Evolutionary conservation across 495 filamentous ascomycete species (phyloP).

Genomic region (Rhypophila decipiens): DNA sequence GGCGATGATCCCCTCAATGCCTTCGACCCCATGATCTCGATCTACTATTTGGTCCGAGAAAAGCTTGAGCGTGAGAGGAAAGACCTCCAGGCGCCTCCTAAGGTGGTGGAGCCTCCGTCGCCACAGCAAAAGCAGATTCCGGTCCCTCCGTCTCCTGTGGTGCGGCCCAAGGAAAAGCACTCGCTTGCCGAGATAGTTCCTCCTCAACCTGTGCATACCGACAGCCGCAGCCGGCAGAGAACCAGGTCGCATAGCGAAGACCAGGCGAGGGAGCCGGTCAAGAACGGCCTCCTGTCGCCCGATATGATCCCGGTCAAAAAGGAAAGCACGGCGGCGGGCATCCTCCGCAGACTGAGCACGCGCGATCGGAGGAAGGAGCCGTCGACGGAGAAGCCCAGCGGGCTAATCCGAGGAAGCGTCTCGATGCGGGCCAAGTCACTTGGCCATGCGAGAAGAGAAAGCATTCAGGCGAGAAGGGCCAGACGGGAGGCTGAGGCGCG

Average conservation of each 20-base stretch:
- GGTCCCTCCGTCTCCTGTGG: slow-evolving; percentile 36
- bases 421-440: slow-evolving; percentile 80
- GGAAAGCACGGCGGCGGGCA: slow-evolving; percentile 78
- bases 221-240: slow-evolving; percentile 73
- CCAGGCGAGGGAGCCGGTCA: slow-evolving; percentile 70
- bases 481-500: slow-evolving; percentile 47
- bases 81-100: slow-evolving; percentile 21
- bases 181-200: slow-evolving; percentile 62
- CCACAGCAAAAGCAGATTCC: slow-evolving; percentile 19
- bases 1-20: slow-evolving; percentile 90
- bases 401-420: slow-evolving; percentile 36
- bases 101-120: slow-evolving; percentile 17
- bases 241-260: slow-evolving; percentile 95
- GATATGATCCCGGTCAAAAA: slow-evolving; percentile 65
- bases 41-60: slow-evolving; percentile 94
- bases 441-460: slow-evolving; percentile 82
- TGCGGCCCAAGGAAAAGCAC: slow-evolving; percentile 31
- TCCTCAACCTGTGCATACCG: slow-evolving; percentile 89
- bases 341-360: slow-evolving; percentile 87
- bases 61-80: slow-evolving; percentile 76
- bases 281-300: slow-evolving; percentile 59
- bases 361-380: slow-evolving; percentile 60
- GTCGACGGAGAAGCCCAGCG: slow-evolving; percentile 36
- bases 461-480: slow-evolving; percentile 74
- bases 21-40: slow-evolving; percentile 84